These are phyloP conservation scores for Chlamydomonas reinhardtii DNA, from an alignment of 163 green algal genomes.

Conservation along the genomic window DNA sequence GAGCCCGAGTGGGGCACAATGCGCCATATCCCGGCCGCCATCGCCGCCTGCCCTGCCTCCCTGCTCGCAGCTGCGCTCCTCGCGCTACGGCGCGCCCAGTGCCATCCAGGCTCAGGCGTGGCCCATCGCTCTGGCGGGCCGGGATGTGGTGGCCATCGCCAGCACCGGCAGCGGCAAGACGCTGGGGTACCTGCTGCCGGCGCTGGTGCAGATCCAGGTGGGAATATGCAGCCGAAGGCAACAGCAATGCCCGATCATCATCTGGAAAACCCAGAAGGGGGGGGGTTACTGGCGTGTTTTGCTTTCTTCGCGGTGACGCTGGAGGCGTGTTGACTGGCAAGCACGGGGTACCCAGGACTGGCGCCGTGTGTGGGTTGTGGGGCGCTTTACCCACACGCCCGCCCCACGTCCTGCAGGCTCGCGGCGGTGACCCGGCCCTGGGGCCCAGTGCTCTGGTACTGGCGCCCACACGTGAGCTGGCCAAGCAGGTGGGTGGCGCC, in stretches of 20 bases:
- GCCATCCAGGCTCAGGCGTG: conserved; percentile 84
- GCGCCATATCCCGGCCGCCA: not conserved
- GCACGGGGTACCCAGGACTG: too few species aligned
- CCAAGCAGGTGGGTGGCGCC: conserved; percentile 51
- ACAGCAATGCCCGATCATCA: too few species aligned
- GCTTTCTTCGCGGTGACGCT: too few species aligned
- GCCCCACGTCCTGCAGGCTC: not conserved
- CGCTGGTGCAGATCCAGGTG: conserved; percentile 43
- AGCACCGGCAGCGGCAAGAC: conserved; percentile 96
- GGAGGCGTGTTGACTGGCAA: not conserved
- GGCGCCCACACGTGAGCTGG: conserved; percentile 87
- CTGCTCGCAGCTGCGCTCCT: not conserved
- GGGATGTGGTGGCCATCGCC: conserved; percentile 89
- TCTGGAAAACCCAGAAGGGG: too few species aligned
- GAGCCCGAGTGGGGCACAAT: too few species aligned
- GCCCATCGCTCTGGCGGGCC: conserved; percentile 80
- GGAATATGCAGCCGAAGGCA: too few species aligned
- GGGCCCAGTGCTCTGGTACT: conserved; percentile 86
- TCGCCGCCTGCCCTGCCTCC: not conserved
- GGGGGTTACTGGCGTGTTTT: too few species aligned
- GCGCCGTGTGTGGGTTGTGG: too few species aligned
- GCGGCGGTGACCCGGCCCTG: conserved; percentile 37
- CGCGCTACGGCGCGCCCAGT: conserved; percentile 40
- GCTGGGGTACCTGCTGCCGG: conserved; percentile 88
- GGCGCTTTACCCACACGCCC: too few species aligned